Evolutionary conservation across 2,329 filamentous ascomycete genomes (phyloP).

Genomic region (Stagonosporopsis rhizophila): DNA sequence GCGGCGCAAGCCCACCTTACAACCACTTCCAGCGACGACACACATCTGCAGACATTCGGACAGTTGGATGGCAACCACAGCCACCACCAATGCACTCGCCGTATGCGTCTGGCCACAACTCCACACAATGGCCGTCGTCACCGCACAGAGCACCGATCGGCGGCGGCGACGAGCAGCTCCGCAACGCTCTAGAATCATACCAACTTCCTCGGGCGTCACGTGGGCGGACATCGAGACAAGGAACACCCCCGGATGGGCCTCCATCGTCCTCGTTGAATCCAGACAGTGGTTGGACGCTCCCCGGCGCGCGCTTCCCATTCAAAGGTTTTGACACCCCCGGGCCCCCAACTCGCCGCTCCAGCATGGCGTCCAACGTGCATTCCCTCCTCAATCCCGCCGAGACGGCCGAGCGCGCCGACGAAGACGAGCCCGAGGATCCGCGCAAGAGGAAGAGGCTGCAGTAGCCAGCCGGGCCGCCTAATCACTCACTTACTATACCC

Average conservation of each 20-base stretch:
- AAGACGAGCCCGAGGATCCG: constrained; percentile 67
- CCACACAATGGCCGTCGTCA: constrained; percentile 71
- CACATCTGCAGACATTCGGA: constrained; percentile 93
- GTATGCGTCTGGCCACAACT: constrained; percentile 68
- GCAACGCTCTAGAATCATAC: constrained; percentile 73
- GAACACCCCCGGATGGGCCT: constrained; percentile 62
- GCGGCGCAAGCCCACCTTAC: constrained; percentile 62
- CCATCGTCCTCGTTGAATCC: constrained; percentile 58
- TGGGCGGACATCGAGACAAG: constrained; percentile 59
- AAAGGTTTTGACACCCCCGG: constrained; percentile 60
- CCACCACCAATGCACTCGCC: constrained; percentile 64
- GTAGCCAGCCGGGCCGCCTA: constrained; percentile 20
- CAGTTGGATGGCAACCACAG: constrained; percentile 67
- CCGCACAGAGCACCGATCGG: constrained; percentile 59
- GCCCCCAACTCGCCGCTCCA: constrained; percentile 71
- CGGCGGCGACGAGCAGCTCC: constrained; percentile 71
- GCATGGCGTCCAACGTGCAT: constrained; percentile 75
- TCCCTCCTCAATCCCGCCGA: constrained; percentile 72
- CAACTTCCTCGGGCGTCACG: constrained; percentile 64
- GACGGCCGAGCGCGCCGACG: constrained; percentile 69
- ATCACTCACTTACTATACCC: neutral
- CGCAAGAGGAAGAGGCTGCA: constrained; percentile 64
- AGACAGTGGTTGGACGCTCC: constrained; percentile 64
- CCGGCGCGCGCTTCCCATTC: constrained; percentile 58
- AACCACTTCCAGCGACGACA: constrained; percentile 80